Evolutionary conservation across 208 protist genomes (phyloP), one percentile per base, ranked within the genome.

Genomic region (Leishmania martiniquensis): DNA sequence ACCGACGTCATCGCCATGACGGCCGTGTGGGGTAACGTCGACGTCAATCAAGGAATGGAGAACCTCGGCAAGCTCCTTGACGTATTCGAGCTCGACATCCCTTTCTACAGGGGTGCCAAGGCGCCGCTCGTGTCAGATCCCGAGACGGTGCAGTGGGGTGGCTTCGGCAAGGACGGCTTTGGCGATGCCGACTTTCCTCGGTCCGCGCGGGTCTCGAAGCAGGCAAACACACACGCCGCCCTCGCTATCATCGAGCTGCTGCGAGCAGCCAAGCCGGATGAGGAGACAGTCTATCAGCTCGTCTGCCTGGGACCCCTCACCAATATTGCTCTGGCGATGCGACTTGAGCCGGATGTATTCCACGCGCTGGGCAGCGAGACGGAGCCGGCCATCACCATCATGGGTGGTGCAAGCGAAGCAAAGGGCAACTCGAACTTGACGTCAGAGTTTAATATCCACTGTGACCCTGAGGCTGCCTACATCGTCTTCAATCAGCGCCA

Each of bases 401-500:
- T 97, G 91, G 91, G 91, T 17, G 93, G 93, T 17, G 84, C 91
- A 7, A 87, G 60, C 57, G 89, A 95, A 71, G 89, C 85, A 1
- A 95, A 94, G 59, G 93, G 93, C 73, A 97, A 97, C 83, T 93
- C 86, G 20, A 95, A 88, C 82, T 81, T 94, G 71, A 85, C 85
- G 67, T 86, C 91, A 12, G 93, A 97, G 85, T 97, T 97, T 79
- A 97, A 97, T 84, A 85, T 95, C 57, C 89, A 95, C 85, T 93
- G 89, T 71, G 93, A 97, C 78, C 93, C 93, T 25, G 93, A 97
- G 84, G 93, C 93, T 37, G 93, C 89, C n/a, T 87, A 85, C 76
- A 84, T 94, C 34, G 88, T 97, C 37, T 89, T 97, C 54, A 86
- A 96, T 63, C 76, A 90, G 52, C 84, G 86, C 12, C 42, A 65